Evolutionary conservation across 306 rosid species (phyloP).

Genomic region (Quercus rubra): DNA sequence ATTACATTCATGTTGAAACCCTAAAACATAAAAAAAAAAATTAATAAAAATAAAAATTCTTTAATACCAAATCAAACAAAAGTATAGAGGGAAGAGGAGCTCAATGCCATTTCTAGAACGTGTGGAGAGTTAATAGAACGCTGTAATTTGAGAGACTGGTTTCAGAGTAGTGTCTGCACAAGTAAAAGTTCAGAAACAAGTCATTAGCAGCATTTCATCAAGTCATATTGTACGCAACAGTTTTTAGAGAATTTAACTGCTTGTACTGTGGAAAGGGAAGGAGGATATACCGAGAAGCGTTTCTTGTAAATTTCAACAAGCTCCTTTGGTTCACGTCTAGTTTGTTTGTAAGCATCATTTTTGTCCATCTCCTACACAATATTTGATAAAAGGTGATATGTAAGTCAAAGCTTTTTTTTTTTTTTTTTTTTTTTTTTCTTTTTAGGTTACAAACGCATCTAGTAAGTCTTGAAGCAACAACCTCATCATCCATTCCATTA

Average conservation of each 20-base stretch:
- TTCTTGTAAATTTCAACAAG: constrained; percentile 58
- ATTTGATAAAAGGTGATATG: not conserved
- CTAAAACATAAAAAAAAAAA: too few species aligned
- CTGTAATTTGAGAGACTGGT: not conserved
- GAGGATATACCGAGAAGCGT: constrained; percentile 41
- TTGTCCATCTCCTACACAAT: constrained; percentile 50
- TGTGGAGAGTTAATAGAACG: too few species aligned
- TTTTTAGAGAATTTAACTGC: not conserved
- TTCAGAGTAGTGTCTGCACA: not conserved
- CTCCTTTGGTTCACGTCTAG: constrained; percentile 52
- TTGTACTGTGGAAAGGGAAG: not conserved
- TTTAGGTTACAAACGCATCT: too few species aligned
- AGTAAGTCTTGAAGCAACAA: not conserved
- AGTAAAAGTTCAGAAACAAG: not conserved
- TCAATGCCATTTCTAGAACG: too few species aligned
- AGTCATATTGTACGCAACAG: not conserved
- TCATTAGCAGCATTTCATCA: not conserved
- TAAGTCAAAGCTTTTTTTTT: not conserved
- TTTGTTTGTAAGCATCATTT: constrained; percentile 56
- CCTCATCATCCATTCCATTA: not conserved
- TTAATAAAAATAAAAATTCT: too few species aligned
- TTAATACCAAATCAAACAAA: too few species aligned
- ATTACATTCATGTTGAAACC: too few species aligned
- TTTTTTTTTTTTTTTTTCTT: too few species aligned
- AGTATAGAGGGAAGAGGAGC: too few species aligned